Evolutionary conservation across 208 protist genomes (phyloP).

Genomic region (Acanthamoeba sp.): DNA sequence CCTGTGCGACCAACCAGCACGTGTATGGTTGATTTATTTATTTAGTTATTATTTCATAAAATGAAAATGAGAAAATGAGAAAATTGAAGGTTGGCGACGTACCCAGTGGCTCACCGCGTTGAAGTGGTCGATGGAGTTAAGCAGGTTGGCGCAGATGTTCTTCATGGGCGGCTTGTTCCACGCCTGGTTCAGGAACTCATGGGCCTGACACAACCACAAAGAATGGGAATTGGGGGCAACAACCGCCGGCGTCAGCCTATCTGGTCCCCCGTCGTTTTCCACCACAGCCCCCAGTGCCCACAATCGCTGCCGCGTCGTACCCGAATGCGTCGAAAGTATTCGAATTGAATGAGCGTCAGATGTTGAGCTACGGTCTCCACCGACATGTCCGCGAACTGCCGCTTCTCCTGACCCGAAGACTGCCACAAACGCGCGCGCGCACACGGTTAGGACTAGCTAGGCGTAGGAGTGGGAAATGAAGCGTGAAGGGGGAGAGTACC

Average conservation of each 20-base stretch:
- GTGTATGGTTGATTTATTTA: background rate
- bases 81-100: background rate
- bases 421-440: background rate
- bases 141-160: constrained; percentile 14
- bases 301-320: background rate
- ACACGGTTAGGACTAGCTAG: background rate
- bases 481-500: background rate
- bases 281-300: too few relatives aligned
- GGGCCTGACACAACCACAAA: constrained; percentile 26
- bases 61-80: background rate
- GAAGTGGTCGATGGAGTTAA: background rate
- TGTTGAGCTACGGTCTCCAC: background rate
- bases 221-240: too few relatives aligned
- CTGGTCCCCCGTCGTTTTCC: too few relatives aligned
- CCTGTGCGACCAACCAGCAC: background rate
- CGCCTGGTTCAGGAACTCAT: constrained; percentile 15
- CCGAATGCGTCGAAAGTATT: constrained; percentile 15
- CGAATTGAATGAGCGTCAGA: constrained; percentile 3
- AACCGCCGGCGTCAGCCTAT: too few relatives aligned
- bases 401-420: background rate
- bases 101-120: background rate
- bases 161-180: constrained; percentile 35
- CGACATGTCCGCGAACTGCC: background rate
- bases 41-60: too few relatives aligned
- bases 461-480: background rate